Conservation (phyloP, 148 eudicot species). For the Silene uniflora region DNA sequence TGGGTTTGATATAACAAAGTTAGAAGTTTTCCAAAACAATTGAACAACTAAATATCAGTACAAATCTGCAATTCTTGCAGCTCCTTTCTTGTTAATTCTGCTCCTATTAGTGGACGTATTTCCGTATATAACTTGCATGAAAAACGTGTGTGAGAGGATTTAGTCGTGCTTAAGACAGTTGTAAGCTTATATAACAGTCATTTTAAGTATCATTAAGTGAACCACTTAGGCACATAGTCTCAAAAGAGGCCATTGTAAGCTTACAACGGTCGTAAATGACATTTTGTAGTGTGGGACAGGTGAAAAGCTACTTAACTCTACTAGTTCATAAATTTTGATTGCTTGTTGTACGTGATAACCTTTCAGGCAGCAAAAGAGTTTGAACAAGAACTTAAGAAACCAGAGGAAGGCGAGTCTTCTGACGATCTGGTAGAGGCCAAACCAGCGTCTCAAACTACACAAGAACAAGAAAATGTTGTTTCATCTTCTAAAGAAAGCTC, state of each 20-base stretch:
- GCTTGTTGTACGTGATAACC: background rate
- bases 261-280: too few relatives aligned
- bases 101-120: too few relatives aligned
- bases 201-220: background rate
- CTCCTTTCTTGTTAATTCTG: too few relatives aligned
- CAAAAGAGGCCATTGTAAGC: background rate
- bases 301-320: too few relatives aligned
- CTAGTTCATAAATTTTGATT: background rate
- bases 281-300: too few relatives aligned
- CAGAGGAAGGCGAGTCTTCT: conserved; percentile 44
- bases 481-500: conserved; percentile 46
- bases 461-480: conserved; percentile 39
- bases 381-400: conserved; percentile 65
- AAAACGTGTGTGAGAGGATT: too few relatives aligned
- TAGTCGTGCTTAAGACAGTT: too few relatives aligned
- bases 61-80: background rate
- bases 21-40: background rate
- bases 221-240: background rate
- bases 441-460: conserved; percentile 34
- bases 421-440: conserved; percentile 32
- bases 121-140: background rate
- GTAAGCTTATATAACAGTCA: too few relatives aligned
- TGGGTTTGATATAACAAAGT: background rate
- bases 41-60: background rate
- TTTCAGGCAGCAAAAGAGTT: conserved; percentile 85